Percentiles rank a stretch among this genome's conserved stretches.
Conservation (phyloP, 116 monocot species). For the Iris pallida region DNA sequence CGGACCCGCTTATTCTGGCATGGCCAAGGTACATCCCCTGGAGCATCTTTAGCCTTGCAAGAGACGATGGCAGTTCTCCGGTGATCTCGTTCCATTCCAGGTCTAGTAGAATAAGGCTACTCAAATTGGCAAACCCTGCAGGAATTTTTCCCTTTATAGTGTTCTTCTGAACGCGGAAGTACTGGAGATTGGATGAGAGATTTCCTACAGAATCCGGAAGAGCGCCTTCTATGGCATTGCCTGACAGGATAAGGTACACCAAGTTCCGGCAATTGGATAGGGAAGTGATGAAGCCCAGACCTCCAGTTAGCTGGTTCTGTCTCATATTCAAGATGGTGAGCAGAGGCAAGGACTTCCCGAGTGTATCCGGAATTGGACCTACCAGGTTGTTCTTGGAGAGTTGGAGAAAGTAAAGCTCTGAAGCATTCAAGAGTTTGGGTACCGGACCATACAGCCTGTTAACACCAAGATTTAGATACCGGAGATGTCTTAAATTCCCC, state of each 20-base stretch:
- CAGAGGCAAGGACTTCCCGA: slow-evolving; percentile 2
- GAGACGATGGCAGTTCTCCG: background rate
- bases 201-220: slow-evolving; percentile 16
- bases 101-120: slow-evolving; percentile 1
- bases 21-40: slow-evolving; percentile 4
- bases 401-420: background rate
- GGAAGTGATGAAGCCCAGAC: slow-evolving; percentile 14
- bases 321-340: background rate
- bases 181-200: slow-evolving; percentile 9
- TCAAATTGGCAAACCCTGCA: slow-evolving; percentile 15
- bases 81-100: slow-evolving; percentile 1
- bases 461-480: background rate
- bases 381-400: slow-evolving; percentile 11
- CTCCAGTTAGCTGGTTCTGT: slow-evolving; percentile 9
- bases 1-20: slow-evolving; percentile 8
- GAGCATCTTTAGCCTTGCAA: slow-evolving; percentile 2
- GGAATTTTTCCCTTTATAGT: slow-evolving; percentile 14
- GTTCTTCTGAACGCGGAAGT: slow-evolving; percentile 9
- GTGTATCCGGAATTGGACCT: background rate
- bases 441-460: background rate
- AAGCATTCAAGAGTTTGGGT: slow-evolving; percentile 6
- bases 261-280: slow-evolving; percentile 17
- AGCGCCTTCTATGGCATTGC: slow-evolving; percentile 1
- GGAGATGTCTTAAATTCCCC: background rate
- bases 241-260: background rate